Percentiles rank a stretch among this genome's conserved stretches.
These are phyloP conservation scores for Penicillium glabrum DNA, from an alignment of 2,329 filamentous ascomycete genomes.

Conservation along the genomic window DNA sequence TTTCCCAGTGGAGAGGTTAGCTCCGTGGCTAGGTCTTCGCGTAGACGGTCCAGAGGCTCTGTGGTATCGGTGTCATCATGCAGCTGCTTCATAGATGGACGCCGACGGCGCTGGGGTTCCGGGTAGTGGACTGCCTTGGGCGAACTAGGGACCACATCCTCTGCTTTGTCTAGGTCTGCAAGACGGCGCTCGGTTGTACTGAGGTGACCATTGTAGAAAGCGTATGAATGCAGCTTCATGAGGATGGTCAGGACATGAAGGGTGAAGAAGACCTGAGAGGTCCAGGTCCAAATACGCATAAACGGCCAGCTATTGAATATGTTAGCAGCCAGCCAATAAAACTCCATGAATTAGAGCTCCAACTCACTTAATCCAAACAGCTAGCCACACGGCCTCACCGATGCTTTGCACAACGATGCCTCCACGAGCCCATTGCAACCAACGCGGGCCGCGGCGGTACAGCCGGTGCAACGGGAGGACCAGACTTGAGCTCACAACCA, in stretches of 20 bases:
- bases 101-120: slow-evolving; percentile 45
- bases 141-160: slow-evolving; percentile 57
- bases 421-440: slow-evolving; percentile 69
- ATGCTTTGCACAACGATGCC: slow-evolving; percentile 83
- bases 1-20: slow-evolving; percentile 87
- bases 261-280: slow-evolving; percentile 90
- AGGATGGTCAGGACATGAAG: slow-evolving; percentile 87
- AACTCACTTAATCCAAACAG: slow-evolving; percentile 70
- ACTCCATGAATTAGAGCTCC: neutral
- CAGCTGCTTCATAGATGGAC: slow-evolving; percentile 23
- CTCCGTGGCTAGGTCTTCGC: slow-evolving; percentile 85
- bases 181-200: slow-evolving; percentile 82
- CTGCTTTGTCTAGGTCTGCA: slow-evolving; percentile 76
- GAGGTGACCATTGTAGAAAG: slow-evolving; percentile 96
- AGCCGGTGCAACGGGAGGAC: slow-evolving; percentile 72
- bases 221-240: slow-evolving; percentile 99
- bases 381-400: slow-evolving; percentile 76
- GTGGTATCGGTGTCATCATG: slow-evolving; percentile 38
- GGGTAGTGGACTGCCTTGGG: slow-evolving; percentile 73
- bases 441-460: slow-evolving; percentile 57
- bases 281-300: slow-evolving; percentile 89
- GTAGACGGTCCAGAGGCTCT: slow-evolving; percentile 64
- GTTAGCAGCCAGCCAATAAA: neutral
- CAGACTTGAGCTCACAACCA: slow-evolving; percentile 74
- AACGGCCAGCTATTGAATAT: slow-evolving; percentile 66